Base-by-base conservation (phyloP, 1,284 basidiomycete species). In the Sanghuangporus weigelae region DNA sequence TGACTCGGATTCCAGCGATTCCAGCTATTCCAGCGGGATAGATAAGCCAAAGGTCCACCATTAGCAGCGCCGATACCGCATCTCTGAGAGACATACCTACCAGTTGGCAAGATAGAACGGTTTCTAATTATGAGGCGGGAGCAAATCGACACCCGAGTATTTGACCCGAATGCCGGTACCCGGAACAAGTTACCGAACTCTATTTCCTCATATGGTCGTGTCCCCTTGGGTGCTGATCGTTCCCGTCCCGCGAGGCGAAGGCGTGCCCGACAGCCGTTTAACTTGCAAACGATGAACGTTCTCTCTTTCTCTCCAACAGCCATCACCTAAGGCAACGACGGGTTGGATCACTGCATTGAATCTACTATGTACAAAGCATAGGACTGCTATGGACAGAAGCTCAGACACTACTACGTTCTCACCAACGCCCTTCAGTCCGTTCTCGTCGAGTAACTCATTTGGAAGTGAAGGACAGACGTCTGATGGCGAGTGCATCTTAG, bases 401-500 rank as follows among this genome's bases (percentile, higher is more conserved):
- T 77, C 77, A 59, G 76, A 78, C 59, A 76, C 76, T 23, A 76
- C 78, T 31, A 72, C 76, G 49, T 50, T 65, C 59, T 79, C 79
- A 54, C 77, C 78, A 55, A 72, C 76, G 44, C 76, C 80, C 23
- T 78, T 81, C 75, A 81, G 79, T 74, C 81, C 81, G 68, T 83
- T 83, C 75, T 81, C 80, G 40, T 74, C 77, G 50, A 75, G 40
- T 7, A 39, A 60, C 48, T 61, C 55, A 21, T 42, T 46, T 39
- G 75, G 77, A 61, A 87, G 85, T 66, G 86, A 86, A 63, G 70
- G 71, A 36, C 80, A 81, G 38, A 90, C 88, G 49, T 89, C 89
- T 44, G 89, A 90, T 72, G 83, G 84, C 83, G 68, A 72, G 80
- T 58, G 19, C 36, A 38, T 42, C 51, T 54, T 46, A 63, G 39